Conservation (phyloP, 306 rosid genomes). For the Sophora flavescens region DNA sequence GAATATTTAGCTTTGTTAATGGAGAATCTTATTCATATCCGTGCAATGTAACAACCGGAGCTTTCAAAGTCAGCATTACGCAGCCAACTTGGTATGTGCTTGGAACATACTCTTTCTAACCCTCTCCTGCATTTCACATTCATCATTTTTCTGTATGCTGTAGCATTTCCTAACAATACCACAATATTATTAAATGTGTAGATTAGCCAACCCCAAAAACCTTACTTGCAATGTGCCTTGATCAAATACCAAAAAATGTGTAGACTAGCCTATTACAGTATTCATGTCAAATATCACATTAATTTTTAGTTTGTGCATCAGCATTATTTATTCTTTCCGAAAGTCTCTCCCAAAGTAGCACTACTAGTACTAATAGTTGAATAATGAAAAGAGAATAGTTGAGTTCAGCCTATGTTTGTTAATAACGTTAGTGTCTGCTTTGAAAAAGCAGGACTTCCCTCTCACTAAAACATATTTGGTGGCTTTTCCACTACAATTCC, state of each 20-base stretch:
- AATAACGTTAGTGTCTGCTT: slow-evolving; percentile 1
- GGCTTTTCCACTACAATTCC: slow-evolving; percentile 9
- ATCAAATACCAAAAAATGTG: not conserved
- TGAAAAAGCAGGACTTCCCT: slow-evolving; percentile 48
- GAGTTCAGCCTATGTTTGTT: slow-evolving; percentile 7
- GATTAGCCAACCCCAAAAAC: no score
- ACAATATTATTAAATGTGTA: not conserved
- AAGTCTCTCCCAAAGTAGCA: slow-evolving; percentile 22
- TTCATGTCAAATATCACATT: not conserved
- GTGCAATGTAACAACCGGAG: slow-evolving; percentile 31
- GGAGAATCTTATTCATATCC: slow-evolving; percentile 59
- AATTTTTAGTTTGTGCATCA: not conserved
- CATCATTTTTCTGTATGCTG: not conserved
- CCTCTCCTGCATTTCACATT: slow-evolving; percentile 21
- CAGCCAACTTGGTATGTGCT: slow-evolving; percentile 29
- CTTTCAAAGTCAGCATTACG: slow-evolving; percentile 48
- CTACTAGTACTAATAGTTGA: not conserved
- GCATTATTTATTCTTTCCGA: not conserved
- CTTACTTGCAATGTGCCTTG: no score
- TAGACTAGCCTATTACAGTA: not conserved
- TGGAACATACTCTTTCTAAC: slow-evolving; percentile 41
- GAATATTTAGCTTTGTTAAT: slow-evolving; percentile 52
- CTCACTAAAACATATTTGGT: slow-evolving; percentile 13
- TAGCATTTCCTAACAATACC: not conserved
- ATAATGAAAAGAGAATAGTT: not conserved